A percentile compares a stretch with the other conserved stretches of the same genome.
These are phyloP conservation scores for Rhizophora apiculata DNA, from an alignment of 345 rosid genomes.

Conservation along the genomic window DNA sequence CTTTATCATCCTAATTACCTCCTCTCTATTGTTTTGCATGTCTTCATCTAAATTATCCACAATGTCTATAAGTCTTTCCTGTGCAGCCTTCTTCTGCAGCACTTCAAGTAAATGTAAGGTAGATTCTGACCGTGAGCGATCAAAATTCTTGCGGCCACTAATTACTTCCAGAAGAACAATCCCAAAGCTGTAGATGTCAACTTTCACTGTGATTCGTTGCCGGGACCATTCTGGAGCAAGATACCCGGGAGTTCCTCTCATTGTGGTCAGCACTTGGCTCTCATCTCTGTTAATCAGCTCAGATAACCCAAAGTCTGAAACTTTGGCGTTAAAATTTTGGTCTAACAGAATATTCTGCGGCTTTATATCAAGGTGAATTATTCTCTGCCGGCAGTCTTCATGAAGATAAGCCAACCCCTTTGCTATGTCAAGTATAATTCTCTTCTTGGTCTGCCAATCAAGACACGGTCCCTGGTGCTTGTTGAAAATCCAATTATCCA, in stretches of 20 bases:
- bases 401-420: conserved; percentile 26
- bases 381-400: conserved; percentile 18
- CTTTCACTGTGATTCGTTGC: conserved; percentile 52
- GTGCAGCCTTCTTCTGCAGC: conserved; percentile 56
- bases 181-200: conserved; percentile 69
- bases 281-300: conserved; percentile 6
- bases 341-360: conserved; percentile 15
- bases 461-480: neutral
- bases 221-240: conserved; percentile 16
- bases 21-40: conserved; percentile 48
- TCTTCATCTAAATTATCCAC: conserved; percentile 46
- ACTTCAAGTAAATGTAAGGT: conserved; percentile 42
- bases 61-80: conserved; percentile 46
- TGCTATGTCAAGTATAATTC: conserved; percentile 4
- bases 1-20: conserved; percentile 53
- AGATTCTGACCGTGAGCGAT: conserved; percentile 49
- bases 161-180: conserved; percentile 70
- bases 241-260: conserved; percentile 28
- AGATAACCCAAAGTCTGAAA: conserved; percentile 25
- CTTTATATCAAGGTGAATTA: conserved; percentile 21
- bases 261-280: conserved; percentile 19
- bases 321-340: conserved; percentile 15
- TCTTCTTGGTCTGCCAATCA: conserved; percentile 13
- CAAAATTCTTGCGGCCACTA: conserved; percentile 63
- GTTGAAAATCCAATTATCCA: conserved; percentile 17